A percentile compares a stretch with the other conserved stretches of the same genome.
Evolutionary conservation across 495 filamentous ascomycete species (phyloP).

Genomic region (Xeromyces bisporus): DNA sequence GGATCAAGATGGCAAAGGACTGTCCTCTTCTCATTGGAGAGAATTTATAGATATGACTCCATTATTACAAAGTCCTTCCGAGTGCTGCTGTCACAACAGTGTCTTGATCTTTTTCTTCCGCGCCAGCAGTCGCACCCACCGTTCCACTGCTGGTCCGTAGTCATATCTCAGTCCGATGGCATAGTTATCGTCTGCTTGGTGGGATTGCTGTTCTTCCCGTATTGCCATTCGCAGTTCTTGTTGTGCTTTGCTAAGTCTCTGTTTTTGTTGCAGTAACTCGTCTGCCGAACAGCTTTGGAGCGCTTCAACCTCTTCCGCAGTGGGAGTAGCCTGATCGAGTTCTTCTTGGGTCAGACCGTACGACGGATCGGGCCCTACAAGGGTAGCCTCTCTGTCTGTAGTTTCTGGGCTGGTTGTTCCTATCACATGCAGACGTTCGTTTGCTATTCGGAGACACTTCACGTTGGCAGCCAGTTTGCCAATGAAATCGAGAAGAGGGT

Average conservation of each 20-base stretch:
- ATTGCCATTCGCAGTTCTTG: slow-evolving; percentile 20
- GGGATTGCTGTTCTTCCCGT: slow-evolving; percentile 25
- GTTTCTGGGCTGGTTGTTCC: background rate
- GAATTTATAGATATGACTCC: too few relatives aligned
- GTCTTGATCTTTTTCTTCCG: slow-evolving; percentile 22
- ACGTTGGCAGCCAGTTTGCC: slow-evolving; percentile 31
- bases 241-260: slow-evolving; percentile 19
- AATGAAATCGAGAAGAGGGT: slow-evolving; percentile 29
- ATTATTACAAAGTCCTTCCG: too few relatives aligned
- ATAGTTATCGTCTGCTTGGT: slow-evolving; percentile 26
- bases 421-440: slow-evolving; percentile 13
- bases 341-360: slow-evolving; percentile 16
- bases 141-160: slow-evolving; percentile 29
- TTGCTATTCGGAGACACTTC: slow-evolving; percentile 18
- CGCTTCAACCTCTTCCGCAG: slow-evolving; percentile 4
- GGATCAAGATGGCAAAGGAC: too few relatives aligned
- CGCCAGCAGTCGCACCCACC: slow-evolving; percentile 28
- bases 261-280: slow-evolving; percentile 13
- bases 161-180: slow-evolving; percentile 30
- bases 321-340: slow-evolving; percentile 16
- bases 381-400: slow-evolving; percentile 7
- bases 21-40: too few relatives aligned
- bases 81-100: slow-evolving; percentile 9
- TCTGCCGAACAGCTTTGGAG: slow-evolving; percentile 9
- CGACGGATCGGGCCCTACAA: slow-evolving; percentile 17